Base-by-base conservation (phyloP, 352 stramenopile species). In the Phytophthora aleatoria region DNA sequence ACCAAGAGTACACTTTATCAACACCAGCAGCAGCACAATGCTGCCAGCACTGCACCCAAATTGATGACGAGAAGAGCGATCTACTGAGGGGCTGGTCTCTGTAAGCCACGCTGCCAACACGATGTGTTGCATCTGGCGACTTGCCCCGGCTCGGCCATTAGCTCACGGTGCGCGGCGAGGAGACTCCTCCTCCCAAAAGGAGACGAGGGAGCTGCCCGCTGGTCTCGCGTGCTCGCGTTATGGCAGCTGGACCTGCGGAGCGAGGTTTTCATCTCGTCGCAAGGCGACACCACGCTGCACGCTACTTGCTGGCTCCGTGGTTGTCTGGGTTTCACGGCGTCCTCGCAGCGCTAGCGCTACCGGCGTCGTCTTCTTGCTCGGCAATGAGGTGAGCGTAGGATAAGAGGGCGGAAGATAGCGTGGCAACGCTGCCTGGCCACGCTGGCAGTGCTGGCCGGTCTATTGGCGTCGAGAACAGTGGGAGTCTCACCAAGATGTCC, bases 351-450 rank as follows among this genome's bases (percentile, higher is more conserved):
- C 35, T 41, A 20, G 20, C 20, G 20, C 20, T 20, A 20, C 20
- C 20, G 20, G 28, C 28, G 7, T 8, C n/a, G 9, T 1, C 10
- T 6, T n/a, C 12, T 41, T n/a, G 10, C 35, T 41, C 35, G 12
- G 4, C 10, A n/a, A 20, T 41, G 35, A 41, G 35, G 35, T n/a
- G 43, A 30, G 35, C 38, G n/a, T 43, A 66, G 50, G 62, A 41
- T 41, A 41, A 48, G n/a, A 35, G 64, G 61, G 66, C 45, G 61
- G 61, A 73, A 73, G 53, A 73, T 45, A 61, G 27, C 36, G 12
- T 20, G 47, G 45, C 55, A 59, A 69, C 61, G 53, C 48, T 64
- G 53, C 38, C 45, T 20, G 31, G 44, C 33, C 50, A 60, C 58
- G 41, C 45, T 12, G 6, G n/a, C n/a, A 11, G 28, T 11, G 44